Percentiles rank a stretch among this genome's conserved stretches.
phyloP scores from a whole-genome alignment of 768 basidiomycete genomes.

The Mycena pura region DNA sequence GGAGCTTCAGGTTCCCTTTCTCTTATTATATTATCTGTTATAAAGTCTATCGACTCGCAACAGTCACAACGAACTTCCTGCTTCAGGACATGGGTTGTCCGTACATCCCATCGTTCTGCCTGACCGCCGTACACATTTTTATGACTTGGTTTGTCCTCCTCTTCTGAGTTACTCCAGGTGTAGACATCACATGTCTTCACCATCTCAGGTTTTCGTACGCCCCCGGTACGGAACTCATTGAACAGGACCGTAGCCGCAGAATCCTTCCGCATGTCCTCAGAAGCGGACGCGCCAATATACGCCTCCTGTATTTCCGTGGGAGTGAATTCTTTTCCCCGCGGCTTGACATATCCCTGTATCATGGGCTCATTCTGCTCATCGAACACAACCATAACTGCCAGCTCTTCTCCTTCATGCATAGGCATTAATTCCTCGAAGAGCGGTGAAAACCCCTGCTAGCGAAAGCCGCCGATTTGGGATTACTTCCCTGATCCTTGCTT shows the following conservation, averaged over 20 bases:
- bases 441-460: neutral
- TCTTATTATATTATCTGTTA: too few species aligned
- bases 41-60: too few species aligned
- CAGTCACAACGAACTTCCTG: too few species aligned
- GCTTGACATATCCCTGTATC: slow-evolving; percentile 2
- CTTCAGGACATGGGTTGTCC: too few species aligned
- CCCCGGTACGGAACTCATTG: neutral
- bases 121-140: too few species aligned
- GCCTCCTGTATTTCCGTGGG: neutral
- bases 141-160: too few species aligned
- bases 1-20: too few species aligned
- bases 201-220: neutral
- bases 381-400: slow-evolving; percentile 5
- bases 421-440: slow-evolving; percentile 18
- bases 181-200: neutral
- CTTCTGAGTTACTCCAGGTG: too few species aligned
- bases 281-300: slow-evolving; percentile 1
- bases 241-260: neutral
- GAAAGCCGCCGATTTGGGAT: too few species aligned
- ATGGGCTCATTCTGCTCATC: neutral
- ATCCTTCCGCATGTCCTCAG: neutral
- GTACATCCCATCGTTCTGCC: too few species aligned
- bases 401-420: neutral
- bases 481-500: too few species aligned
- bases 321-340: neutral